Percentiles rank a stretch among this genome's conserved stretches.
Conservation (phyloP, 371 early-diverging fungal species). For the Rhizopus arrhizus region DNA sequence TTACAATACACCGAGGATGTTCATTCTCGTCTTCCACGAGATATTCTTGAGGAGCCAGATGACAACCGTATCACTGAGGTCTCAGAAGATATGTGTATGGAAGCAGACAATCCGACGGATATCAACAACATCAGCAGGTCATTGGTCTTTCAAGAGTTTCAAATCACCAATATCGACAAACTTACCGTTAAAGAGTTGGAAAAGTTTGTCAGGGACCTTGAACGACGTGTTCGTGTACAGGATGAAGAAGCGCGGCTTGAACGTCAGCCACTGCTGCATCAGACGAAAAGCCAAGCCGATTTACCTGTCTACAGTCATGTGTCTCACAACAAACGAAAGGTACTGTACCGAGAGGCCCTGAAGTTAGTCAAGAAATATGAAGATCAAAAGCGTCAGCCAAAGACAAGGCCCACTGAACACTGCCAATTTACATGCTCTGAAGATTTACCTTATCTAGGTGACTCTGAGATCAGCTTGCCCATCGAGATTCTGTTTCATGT, state of each 20-base stretch:
- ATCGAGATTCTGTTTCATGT: slow-evolving; percentile 60
- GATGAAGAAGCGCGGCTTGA: slow-evolving; percentile 17
- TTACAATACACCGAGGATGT: neutral
- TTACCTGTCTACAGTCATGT: neutral
- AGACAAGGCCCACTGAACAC: slow-evolving; percentile 16
- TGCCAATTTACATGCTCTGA: slow-evolving; percentile 36
- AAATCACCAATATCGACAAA: slow-evolving; percentile 29
- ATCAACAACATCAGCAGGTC: slow-evolving; percentile 34
- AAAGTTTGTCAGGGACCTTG: neutral
- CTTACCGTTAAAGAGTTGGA: slow-evolving; percentile 19
- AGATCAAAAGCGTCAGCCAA: slow-evolving; percentile 17
- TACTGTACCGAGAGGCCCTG: slow-evolving; percentile 2
- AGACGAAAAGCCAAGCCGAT: slow-evolving; percentile 4
- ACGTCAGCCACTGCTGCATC: slow-evolving; percentile 1
- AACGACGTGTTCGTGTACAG: neutral
- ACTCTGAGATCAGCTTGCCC: slow-evolving; percentile 58
- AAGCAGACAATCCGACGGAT: slow-evolving; percentile 37
- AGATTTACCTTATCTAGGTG: slow-evolving; percentile 44
- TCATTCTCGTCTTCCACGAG: slow-evolving; percentile 9
- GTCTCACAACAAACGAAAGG: neutral
- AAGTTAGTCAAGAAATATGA: slow-evolving; percentile 4
- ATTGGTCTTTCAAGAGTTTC: slow-evolving; percentile 29
- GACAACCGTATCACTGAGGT: slow-evolving; percentile 29
- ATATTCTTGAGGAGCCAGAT: too few species aligned
- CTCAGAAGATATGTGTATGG: slow-evolving; percentile 18